Evolutionary conservation across 495 filamentous ascomycete genomes (phyloP).

Genomic region (Penicillium bialowiezense): DNA sequence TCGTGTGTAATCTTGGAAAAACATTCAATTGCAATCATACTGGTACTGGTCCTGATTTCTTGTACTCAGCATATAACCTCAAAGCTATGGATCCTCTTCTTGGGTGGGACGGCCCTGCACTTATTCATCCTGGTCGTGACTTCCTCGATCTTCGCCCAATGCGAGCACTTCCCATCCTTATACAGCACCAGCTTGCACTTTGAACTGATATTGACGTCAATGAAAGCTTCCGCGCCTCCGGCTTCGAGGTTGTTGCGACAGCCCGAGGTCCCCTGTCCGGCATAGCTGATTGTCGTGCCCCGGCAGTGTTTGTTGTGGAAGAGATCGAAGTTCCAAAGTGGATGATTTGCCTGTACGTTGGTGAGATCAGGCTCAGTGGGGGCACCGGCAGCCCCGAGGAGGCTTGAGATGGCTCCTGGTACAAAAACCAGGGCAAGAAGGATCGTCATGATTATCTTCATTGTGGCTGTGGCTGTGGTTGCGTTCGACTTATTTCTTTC

Average conservation of each 20-base stretch:
- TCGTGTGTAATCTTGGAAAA: too few species aligned
- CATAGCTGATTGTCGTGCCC: background rate
- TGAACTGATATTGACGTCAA: constrained; percentile 6
- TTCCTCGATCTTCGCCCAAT: background rate
- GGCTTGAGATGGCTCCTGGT: background rate
- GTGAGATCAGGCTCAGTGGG: background rate
- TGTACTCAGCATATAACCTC: constrained; percentile 7
- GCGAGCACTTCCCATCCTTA: constrained; percentile 12
- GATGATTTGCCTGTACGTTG: background rate
- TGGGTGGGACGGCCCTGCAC: constrained; percentile 1
- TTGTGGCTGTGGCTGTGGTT: background rate
- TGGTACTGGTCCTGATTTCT: too few species aligned
- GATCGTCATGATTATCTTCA: background rate
- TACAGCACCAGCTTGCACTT: constrained; percentile 12
- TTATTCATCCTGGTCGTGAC: background rate
- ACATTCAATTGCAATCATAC: too few species aligned
- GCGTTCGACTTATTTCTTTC: too few species aligned
- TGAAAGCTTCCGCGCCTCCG: constrained; percentile 2
- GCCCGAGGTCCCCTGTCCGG: constrained; percentile 5
- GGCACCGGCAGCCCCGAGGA: background rate
- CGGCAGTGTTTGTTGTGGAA: constrained; percentile 9
- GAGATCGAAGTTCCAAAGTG: constrained; percentile 12
- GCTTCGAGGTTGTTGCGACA: constrained; percentile 7
- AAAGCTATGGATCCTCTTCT: constrained; percentile 12
- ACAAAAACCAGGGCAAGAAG: background rate